Evolutionary conservation across 768 basidiomycete species (phyloP), one percentile per base, ranked within the genome.

Genomic region (Piloderma croceum): DNA sequence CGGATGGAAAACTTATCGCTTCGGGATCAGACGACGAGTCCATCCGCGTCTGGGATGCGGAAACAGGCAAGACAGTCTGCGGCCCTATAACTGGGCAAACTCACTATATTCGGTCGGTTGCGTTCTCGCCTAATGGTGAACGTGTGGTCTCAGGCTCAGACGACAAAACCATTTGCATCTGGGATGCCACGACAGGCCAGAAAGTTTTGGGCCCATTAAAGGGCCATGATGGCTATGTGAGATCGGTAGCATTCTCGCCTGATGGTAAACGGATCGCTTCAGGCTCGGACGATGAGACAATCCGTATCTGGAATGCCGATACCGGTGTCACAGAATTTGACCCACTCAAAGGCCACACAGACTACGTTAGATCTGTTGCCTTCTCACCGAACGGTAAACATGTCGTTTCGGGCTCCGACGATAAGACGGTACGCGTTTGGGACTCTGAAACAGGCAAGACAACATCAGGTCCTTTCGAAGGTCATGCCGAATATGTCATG

Each of bases 1-100:
- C 67, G 20, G 64, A 71, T 49, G 68, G 68, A 2, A 56, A 61
- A 34, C 51, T 63, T 29, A 57, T 74, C 27, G 67, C 64, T 27
- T 69, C 69, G 13, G 70, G 67, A 2, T 62, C 61, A 18, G 49
- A 64, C 17, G 70, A 72, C 35, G 13, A 13, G 17, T 34, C 24
- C 11, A 29, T 46, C 3, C 18, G 40, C 18, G 10, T 55, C 7
- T 58, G 56, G 56, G 38, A 46, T 31, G 27, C 38, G 12, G 13
- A 23, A 12, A 35, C 25, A 23, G 68, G 70, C 44, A 61, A 60
- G 15, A 23, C 19, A 19, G 5, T 39, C 7, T 62, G 18, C 32
- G 24, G 24, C n/a, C 31, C 33, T 7, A 25, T 49, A 19, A 11
- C 9, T 29, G 38, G 27, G 7, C 43, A 44, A 27, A 42, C 34